Evolutionary conservation across 2,329 filamentous ascomycete species (phyloP).

Genomic region (Diplodia corticola): DNA sequence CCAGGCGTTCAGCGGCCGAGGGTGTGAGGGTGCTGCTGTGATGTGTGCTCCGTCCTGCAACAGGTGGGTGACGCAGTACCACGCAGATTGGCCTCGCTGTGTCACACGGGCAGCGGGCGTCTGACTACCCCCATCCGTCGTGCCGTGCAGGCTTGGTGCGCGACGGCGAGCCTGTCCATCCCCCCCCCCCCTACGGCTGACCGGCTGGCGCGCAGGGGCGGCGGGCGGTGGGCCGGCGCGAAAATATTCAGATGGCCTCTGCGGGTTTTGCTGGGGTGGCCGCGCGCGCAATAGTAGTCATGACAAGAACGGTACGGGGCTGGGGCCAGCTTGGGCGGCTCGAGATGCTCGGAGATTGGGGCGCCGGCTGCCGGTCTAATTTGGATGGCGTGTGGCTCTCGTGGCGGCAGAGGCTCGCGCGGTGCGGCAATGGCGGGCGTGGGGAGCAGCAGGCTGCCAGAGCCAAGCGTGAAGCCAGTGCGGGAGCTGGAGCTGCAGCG

Average conservation of each 20-base stretch:
- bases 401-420: not conserved
- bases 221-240: slow-evolving; percentile 12
- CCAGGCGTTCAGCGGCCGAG: slow-evolving; percentile 8
- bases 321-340: not conserved
- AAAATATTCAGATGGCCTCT: slow-evolving; percentile 13
- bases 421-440: not conserved
- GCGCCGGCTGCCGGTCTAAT: slow-evolving; percentile 11
- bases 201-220: not conserved
- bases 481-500: too few relatives aligned
- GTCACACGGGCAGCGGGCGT: slow-evolving; percentile 4
- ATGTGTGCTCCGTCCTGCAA: not conserved
- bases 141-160: not conserved
- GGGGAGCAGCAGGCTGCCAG: too few relatives aligned
- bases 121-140: not conserved
- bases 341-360: slow-evolving; percentile 13
- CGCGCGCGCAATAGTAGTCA: not conserved
- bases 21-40: too few relatives aligned
- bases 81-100: not conserved
- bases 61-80: not conserved
- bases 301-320: not conserved
- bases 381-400: not conserved
- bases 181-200: slow-evolving; percentile 7
- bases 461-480: not conserved
- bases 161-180: slow-evolving; percentile 10
- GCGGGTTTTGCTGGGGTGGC: slow-evolving; percentile 3